Base-by-base conservation (phyloP, 768 basidiomycete species). In the Mycena galericulata region DNA sequence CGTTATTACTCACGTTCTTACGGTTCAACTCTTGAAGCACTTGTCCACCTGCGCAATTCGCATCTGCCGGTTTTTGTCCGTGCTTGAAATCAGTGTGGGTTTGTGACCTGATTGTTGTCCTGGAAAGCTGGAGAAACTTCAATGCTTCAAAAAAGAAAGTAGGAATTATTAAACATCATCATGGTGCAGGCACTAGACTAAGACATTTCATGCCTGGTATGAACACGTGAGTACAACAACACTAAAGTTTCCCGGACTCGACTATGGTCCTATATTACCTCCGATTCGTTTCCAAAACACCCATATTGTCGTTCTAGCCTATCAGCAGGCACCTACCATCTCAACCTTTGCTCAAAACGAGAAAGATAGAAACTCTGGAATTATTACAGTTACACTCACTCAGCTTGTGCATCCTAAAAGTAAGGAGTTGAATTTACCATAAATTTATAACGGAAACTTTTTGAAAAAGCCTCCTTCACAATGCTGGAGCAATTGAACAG, bases 1-100 rank as follows among this genome's bases (percentile, higher is more conserved):
- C 49, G 49, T 50, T 50, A 50, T 50, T 50, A 17, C 49, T 22
- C 53, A 55, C n/a, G 53, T 55, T 55, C 36, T 40, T 36, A 55
- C 22, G 53, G 51, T 54, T 54, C 51, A 54, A 54, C 51, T 54
- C 51, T 54, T 54, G 51, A 54, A 55, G 53, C 53, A 55, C 15
- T 54, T 54, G 51, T 54, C 51, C n/a, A 36, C 51, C 30, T 24
- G 32, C 51, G 51, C 51, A 54, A 36, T 54, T 54, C 51, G 51
- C 51, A 36, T 54, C 51, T 54, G 51, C 51, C 34, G n/a, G 32
- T 54, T 54, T 54, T 40, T 27, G 53, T 38, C 53, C 38, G 34
- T 55, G 53, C 32, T 36, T 55, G 38, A 36, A 55, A 55, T n/a
- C 38, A 55, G n/a, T 55, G 22, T 55, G 53, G 34, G 36, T 55